phyloP scores from a whole-genome alignment of 2,329 filamentous ascomycete genomes.

The Alternaria ventricosa region DNA sequence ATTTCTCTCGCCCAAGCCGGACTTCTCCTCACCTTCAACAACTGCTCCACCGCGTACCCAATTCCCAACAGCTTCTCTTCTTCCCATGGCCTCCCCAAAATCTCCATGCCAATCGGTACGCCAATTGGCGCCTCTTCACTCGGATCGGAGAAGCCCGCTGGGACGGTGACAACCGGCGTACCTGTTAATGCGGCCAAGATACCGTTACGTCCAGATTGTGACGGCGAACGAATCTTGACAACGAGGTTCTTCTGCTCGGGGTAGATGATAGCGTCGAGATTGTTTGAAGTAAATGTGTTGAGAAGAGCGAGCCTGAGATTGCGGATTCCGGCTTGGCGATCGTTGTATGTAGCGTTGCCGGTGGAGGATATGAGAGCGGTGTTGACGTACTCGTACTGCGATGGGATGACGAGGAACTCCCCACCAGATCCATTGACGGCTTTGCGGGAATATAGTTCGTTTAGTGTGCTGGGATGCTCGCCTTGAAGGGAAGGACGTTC shows the following conservation, averaged over 20 bases:
- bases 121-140: conserved; percentile 60
- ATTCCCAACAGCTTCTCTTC: conserved; percentile 63
- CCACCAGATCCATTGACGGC: conserved; percentile 41
- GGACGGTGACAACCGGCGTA: conserved; percentile 60
- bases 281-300: conserved; percentile 57
- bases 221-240: conserved; percentile 62
- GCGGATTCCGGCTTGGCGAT: conserved; percentile 57
- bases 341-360: conserved; percentile 57
- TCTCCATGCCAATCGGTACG: conserved; percentile 70
- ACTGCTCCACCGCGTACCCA: conserved; percentile 58
- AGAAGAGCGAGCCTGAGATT: conserved; percentile 60
- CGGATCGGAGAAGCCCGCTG: conserved; percentile 60
- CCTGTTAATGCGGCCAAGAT: conserved; percentile 63
- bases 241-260: conserved; percentile 70
- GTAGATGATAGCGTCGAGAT: conserved; percentile 66
- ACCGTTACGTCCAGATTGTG: conserved; percentile 66
- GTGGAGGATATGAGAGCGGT: conserved; percentile 61
- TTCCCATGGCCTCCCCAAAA: conserved; percentile 63
- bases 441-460: conserved; percentile 56
- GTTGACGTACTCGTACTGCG: conserved; percentile 63
- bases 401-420: conserved; percentile 66
- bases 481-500: conserved; percentile 53
- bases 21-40: conserved; percentile 55
- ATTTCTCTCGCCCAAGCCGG: conserved; percentile 55
- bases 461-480: conserved; percentile 54